phyloP scores from a whole-genome alignment of 169 alveolate species.

The Plasmodium knowlesi region DNA sequence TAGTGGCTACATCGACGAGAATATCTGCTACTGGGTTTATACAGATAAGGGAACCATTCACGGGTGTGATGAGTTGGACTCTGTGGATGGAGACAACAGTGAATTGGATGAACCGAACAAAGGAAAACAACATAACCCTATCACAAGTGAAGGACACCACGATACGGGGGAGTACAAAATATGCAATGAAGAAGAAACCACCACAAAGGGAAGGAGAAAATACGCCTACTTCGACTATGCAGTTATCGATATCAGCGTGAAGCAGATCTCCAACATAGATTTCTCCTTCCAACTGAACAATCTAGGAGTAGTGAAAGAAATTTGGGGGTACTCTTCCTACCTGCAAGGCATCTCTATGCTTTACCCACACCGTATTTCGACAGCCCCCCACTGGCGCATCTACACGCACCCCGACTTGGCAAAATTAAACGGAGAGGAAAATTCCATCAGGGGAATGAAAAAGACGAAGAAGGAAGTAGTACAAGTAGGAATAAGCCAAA shows the following conservation, averaged over 20 bases:
- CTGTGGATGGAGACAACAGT: neutral
- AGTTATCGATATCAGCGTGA: conserved; percentile 33
- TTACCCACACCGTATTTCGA: conserved; percentile 21
- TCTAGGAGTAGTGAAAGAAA: conserved; percentile 9
- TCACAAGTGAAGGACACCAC: neutral
- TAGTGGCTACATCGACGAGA: conserved; percentile 56
- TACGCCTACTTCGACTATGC: conserved; percentile 64
- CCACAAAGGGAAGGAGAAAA: conserved; percentile 2
- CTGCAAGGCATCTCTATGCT: conserved; percentile 60
- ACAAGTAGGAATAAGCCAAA: neutral
- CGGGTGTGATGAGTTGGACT: conserved; percentile 8
- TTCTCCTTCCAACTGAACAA: conserved; percentile 16
- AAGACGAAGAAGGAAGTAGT: neutral
- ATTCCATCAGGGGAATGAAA: neutral
- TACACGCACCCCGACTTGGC: conserved; percentile 19
- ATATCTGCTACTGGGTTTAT: conserved; percentile 61
- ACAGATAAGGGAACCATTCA: conserved; percentile 25
- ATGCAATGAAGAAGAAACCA: neutral
- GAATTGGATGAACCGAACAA: neutral
- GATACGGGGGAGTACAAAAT: neutral
- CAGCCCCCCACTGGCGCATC: conserved; percentile 60
- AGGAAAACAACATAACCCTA: neutral
- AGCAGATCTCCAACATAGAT: conserved; percentile 2
- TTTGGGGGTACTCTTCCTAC: conserved; percentile 69
- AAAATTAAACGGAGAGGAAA: neutral